Base-by-base conservation (phyloP, 2,329 filamentous ascomycete genomes). In the Fusarium robinianum region DNA sequence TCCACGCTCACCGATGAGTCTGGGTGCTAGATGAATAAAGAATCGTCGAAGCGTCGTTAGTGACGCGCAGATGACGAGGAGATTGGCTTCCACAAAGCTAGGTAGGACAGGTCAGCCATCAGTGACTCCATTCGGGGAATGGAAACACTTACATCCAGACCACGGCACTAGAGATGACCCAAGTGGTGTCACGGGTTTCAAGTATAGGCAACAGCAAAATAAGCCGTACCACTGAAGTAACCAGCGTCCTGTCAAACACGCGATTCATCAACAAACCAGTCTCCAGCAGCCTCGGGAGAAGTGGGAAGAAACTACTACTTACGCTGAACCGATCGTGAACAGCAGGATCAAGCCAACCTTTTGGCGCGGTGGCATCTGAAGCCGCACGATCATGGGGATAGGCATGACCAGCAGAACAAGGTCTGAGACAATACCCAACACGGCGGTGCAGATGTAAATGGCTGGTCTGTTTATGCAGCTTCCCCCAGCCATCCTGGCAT, bases 361-460 rank as follows among this genome's bases (percentile, higher is more conserved):
- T 48, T 78, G 74, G 14, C 67, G 68, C 25, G 50, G 55, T 0
- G 74, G 73, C 46, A 79, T 68, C 39, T 73, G 70, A 5, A 78
- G 55, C 11, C 62, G 63, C 35, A 72, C 55, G 8, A 79, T 65
- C 24, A 75, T 72, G 0, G 70, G 71, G 12, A 78, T 67, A 0
- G 76, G 76, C 16, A 79, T 60, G 1, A 67, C 51, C 41, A 75
- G 70, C 16, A 76, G 67, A 11, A 77, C 46, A 1, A 79, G 41
- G 53, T 79, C 74, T 3, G 74, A 74, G 12, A 70, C 34, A 32
- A 78, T 74, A 40, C 76, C 76, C 18, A 79, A 70, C 0, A 68
- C 62, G 6, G 74, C 68, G 11, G 71, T 71, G 18, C 50, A 57
- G 7, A 60, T 44, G 12, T 60, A 62, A 0, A 62, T 39, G 0